Percentiles rank a stretch among this genome's conserved stretches.
These are phyloP conservation scores for Gossypium schwendimanii DNA, from an alignment of 441 rosid species.

Conservation along the genomic window DNA sequence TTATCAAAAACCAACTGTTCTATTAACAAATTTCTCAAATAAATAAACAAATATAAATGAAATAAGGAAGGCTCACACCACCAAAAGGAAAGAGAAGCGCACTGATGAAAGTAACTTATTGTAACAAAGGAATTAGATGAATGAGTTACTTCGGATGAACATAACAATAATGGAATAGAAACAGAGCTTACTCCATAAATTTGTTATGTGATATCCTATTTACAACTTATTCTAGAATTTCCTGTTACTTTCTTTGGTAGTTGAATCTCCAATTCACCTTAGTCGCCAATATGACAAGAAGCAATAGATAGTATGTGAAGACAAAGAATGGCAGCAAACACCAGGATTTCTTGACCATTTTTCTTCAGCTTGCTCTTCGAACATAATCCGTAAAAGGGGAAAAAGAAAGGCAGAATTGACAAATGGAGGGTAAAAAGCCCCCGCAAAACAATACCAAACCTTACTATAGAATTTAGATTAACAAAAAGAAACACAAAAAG, in stretches of 20 bases:
- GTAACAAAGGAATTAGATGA: not conserved
- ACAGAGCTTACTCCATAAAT: not conserved
- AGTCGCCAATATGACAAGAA: not conserved
- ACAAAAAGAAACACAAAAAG: not conserved
- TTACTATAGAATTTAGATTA: not conserved
- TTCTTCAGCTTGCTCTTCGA: conserved; percentile 10
- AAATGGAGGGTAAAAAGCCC: not conserved
- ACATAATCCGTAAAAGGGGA: not conserved
- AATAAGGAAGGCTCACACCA: conserved; percentile 4
- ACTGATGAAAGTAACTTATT: not conserved
- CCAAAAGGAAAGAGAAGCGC: not conserved
- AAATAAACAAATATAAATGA: not conserved
- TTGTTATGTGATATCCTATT: not conserved
- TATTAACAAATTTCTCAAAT: not conserved
- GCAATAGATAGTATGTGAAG: not conserved
- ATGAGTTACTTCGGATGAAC: not conserved
- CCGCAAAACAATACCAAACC: not conserved
- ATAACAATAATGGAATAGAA: conserved; percentile 8
- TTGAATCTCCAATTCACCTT: conserved; percentile 6
- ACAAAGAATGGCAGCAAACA: not conserved
- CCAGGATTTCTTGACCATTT: conserved; percentile 8
- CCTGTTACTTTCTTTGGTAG: not conserved
- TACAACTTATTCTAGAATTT: conserved; percentile 3
- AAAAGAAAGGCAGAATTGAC: not conserved
- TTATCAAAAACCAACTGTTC: not conserved